Evolutionary conservation across 2,329 filamentous ascomycete species (phyloP).

Genomic region (Stenocarpella maydis): DNA sequence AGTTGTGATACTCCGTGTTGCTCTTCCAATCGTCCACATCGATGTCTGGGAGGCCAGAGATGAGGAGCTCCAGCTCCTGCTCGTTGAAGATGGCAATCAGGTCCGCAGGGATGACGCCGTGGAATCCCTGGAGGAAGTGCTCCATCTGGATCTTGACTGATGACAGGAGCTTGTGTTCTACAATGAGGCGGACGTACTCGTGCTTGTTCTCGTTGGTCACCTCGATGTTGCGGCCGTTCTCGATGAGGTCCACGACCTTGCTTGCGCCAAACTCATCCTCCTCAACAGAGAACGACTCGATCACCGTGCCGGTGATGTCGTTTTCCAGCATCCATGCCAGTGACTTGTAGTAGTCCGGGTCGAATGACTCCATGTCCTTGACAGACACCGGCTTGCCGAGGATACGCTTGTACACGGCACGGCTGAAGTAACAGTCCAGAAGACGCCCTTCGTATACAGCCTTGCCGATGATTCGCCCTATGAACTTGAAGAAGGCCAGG

Average conservation of each 20-base stretch:
- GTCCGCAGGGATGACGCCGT: constrained; percentile 95
- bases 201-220: constrained; percentile 99
- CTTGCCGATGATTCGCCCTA: constrained; percentile 97
- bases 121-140: constrained; percentile 92
- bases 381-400: constrained; percentile 93
- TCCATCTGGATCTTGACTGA: constrained; percentile 96
- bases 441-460: constrained; percentile 95
- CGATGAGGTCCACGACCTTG: constrained; percentile 84
- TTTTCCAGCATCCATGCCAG: constrained; percentile 98
- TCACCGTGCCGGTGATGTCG: constrained; percentile 97
- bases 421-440: constrained; percentile 97
- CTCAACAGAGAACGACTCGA: constrained; percentile 93
- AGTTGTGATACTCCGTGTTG: constrained; percentile 99
- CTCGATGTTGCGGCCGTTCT: constrained; percentile 87
- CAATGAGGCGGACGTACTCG: constrained; percentile 92
- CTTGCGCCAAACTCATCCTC: constrained; percentile 93
- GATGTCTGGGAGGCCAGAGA: constrained; percentile 96
- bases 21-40: constrained; percentile 99
- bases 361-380: constrained; percentile 99
- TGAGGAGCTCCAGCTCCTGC: constrained; percentile 94
- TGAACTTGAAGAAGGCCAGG: constrained; percentile 98
- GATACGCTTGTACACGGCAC: constrained; percentile 97
- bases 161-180: constrained; percentile 90
- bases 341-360: constrained; percentile 98
- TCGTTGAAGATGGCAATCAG: constrained; percentile 98